phyloP scores from a whole-genome alignment of 768 basidiomycete genomes.

The Kwoniella sp. region DNA sequence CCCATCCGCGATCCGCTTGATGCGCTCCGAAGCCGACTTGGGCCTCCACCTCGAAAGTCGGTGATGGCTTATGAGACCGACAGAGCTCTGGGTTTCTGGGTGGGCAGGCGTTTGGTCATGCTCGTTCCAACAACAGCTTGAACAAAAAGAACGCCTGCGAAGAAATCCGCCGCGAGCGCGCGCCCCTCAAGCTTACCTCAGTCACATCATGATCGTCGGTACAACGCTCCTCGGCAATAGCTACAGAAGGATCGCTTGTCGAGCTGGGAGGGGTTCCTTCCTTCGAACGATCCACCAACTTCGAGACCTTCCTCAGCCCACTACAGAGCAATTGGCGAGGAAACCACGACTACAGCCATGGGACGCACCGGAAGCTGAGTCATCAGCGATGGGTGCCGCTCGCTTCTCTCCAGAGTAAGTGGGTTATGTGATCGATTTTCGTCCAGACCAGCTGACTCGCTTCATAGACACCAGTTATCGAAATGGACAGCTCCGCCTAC shows the following conservation, averaged over 20 bases:
- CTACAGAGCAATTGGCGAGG: slow-evolving; percentile 19
- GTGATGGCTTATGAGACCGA: background rate
- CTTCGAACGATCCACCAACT: slow-evolving; percentile 25
- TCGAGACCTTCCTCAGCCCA: slow-evolving; percentile 28
- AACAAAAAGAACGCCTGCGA: no score
- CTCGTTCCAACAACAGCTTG: no score
- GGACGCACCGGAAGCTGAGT: slow-evolving; percentile 22
- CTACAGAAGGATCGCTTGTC: no score
- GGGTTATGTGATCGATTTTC: background rate
- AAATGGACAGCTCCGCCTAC: slow-evolving; percentile 37
- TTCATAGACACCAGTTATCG: slow-evolving; percentile 35
- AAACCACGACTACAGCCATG: slow-evolving; percentile 30
- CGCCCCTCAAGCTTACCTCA: no score
- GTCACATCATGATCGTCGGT: no score
- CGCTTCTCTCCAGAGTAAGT: slow-evolving; percentile 26
- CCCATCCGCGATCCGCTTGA: background rate
- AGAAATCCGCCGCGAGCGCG: no score
- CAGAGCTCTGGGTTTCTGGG: no score
- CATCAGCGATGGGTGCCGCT: slow-evolving; percentile 25
- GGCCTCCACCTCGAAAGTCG: background rate
- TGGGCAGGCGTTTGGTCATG: no score
- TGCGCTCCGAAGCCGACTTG: background rate
- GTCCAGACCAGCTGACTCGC: background rate
- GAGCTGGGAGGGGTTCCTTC: background rate
- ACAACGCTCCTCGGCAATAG: no score